A percentile compares a stretch with the other conserved stretches of the same genome.
phyloP scores from a whole-genome alignment of 177 flowering plant species.

The Tripterygium wilfordii region DNA sequence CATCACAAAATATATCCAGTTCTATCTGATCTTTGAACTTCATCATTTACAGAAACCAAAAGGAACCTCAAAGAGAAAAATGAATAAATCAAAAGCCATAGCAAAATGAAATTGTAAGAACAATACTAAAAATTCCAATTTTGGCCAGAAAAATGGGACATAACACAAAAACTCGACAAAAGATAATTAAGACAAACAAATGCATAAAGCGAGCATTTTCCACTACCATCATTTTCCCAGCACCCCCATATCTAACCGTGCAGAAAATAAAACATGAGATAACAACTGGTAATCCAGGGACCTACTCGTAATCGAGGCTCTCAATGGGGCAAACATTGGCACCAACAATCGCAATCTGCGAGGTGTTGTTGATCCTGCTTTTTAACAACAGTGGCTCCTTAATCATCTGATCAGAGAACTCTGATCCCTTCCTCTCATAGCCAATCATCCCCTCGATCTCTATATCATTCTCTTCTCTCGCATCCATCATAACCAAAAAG shows the following conservation, averaged over 20 bases:
- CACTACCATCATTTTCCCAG: no score
- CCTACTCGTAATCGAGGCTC: constrained; percentile 71
- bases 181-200: background rate
- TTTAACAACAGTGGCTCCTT: constrained; percentile 30
- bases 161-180: background rate
- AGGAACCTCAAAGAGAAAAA: no score
- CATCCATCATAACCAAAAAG: constrained; percentile 13
- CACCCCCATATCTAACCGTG: no score
- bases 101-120: no score
- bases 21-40: no score
- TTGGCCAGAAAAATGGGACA: background rate
- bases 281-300: background rate
- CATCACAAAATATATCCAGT: no score
- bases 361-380: constrained; percentile 29
- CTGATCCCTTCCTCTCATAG: constrained; percentile 17
- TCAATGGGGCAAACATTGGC: constrained; percentile 54
- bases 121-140: no score
- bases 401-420: constrained; percentile 9
- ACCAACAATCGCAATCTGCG: constrained; percentile 70
- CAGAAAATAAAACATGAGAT: background rate
- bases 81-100: no score
- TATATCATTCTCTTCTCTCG: constrained; percentile 10
- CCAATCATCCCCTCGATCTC: constrained; percentile 13
- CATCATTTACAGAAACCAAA: no score
- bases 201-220: no score